phyloP scores from a whole-genome alignment of 306 rosid genomes.

The Vachellia pachyceras region DNA sequence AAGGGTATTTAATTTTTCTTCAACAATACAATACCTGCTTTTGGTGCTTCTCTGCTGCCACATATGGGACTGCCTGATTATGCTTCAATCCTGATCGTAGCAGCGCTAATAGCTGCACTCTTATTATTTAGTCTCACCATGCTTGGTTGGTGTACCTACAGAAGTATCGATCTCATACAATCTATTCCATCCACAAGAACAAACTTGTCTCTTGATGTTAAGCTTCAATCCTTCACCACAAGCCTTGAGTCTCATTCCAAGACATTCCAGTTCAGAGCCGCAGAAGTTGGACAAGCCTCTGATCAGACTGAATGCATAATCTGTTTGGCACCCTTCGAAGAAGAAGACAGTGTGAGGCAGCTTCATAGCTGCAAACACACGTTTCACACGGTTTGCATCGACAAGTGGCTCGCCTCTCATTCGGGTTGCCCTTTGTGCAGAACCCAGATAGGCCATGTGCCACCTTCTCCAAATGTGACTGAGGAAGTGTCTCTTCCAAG shows the following conservation, averaged over 20 bases:
- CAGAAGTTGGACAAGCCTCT: conserved; percentile 22
- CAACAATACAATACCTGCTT: not conserved
- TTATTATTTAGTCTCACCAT: conserved; percentile 41
- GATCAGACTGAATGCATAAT: conserved; percentile 47
- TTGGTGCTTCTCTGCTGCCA: conserved; percentile 16
- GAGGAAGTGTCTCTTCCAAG: conserved; percentile 15
- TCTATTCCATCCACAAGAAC: conserved; percentile 35
- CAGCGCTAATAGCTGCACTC: conserved; percentile 35
- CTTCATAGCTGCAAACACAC: conserved; percentile 51
- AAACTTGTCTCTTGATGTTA: conserved; percentile 25
- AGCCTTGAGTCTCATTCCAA: conserved; percentile 51
- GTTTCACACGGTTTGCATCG: conserved; percentile 51
- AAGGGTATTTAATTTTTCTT: conserved; percentile 6
- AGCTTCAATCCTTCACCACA: conserved; percentile 36
- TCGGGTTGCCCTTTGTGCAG: conserved; percentile 55
- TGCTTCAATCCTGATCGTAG: conserved; percentile 35
- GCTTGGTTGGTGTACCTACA: conserved; percentile 43
- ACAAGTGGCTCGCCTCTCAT: conserved; percentile 48
- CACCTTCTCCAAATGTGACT: conserved; percentile 21
- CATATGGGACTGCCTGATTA: conserved; percentile 23
- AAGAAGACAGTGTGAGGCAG: conserved; percentile 43
- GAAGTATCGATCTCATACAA: not conserved
- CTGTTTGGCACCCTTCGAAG: conserved; percentile 47
- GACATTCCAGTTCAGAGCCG: conserved; percentile 36
- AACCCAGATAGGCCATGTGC: conserved; percentile 37